Percentiles rank a stretch among this genome's conserved stretches.
Evolutionary conservation across 495 filamentous ascomycete species (phyloP).

Genomic region (Aspergillus hancockii): DNA sequence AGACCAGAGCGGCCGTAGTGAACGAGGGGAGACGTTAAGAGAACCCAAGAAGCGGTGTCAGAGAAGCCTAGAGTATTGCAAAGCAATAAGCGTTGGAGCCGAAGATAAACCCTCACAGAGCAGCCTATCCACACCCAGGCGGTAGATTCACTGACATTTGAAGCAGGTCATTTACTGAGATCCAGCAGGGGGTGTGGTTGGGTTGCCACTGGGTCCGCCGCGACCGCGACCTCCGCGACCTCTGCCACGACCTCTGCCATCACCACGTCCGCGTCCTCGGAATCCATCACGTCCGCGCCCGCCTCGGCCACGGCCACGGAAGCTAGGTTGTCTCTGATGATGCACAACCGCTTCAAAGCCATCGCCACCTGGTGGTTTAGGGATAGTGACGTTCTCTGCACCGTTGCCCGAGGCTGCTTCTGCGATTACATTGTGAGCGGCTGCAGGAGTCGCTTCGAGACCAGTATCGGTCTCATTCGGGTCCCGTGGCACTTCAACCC

Average conservation of each 20-base stretch:
- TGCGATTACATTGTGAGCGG: conserved; percentile 26
- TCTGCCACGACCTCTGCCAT: conserved; percentile 41
- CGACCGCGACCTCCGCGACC: conserved; percentile 37
- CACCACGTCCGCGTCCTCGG: conserved; percentile 56
- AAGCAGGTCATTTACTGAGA: conserved; percentile 17
- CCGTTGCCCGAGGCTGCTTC: conserved; percentile 52
- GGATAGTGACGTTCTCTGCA: conserved; percentile 58
- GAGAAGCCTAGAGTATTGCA: conserved; percentile 9
- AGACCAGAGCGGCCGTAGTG: conserved; percentile 4
- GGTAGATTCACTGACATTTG: conserved; percentile 12
- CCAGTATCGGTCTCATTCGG: conserved; percentile 74
- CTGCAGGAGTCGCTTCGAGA: conserved; percentile 58
- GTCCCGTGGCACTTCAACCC: conserved; percentile 75
- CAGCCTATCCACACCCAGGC: conserved; percentile 2
- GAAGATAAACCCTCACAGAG: neutral
- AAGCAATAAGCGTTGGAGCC: conserved; percentile 10
- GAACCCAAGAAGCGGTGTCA: conserved; percentile 1
- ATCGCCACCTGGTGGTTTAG: conserved; percentile 50
- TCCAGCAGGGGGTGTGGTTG: conserved; percentile 23
- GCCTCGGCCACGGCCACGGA: conserved; percentile 53
- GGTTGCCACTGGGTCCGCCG: conserved; percentile 32
- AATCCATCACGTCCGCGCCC: conserved; percentile 53
- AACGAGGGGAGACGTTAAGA: neutral
- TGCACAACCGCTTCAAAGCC: conserved; percentile 73
- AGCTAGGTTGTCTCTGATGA: conserved; percentile 49